Conservation (phyloP, 192 early-diverging fungal genomes). For the Globomyces pollinis-pini region DNA sequence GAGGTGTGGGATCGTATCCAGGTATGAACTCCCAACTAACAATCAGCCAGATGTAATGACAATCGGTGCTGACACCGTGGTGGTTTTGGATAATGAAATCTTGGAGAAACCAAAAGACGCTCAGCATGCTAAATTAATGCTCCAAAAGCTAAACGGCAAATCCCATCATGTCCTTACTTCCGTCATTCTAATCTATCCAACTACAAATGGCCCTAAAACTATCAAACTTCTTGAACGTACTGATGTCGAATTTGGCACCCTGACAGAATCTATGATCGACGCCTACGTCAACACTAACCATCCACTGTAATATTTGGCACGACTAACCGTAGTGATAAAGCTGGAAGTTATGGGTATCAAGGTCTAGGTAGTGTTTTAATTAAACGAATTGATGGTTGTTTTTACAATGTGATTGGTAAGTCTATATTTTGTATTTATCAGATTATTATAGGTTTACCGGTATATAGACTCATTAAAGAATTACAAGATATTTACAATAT, state of each 20-base stretch:
- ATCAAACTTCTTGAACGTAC: constrained; percentile 52
- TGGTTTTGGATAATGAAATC: constrained; percentile 51
- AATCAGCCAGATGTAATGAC: not conserved
- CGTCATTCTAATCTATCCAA: constrained; percentile 53
- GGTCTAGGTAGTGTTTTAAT: constrained; percentile 63
- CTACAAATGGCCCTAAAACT: constrained; percentile 8
- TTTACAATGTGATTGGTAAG: constrained; percentile 81
- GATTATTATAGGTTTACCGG: not conserved
- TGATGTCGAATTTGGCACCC: constrained; percentile 53
- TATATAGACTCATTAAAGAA: not conserved
- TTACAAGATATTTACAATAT: not conserved
- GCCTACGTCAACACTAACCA: constrained; percentile 59
- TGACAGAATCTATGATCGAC: constrained; percentile 54
- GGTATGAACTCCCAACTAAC: not conserved
- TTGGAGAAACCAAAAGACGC: constrained; percentile 71
- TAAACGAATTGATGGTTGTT: constrained; percentile 67
- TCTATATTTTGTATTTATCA: no score
- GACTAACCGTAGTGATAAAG: no score
- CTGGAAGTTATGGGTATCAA: constrained; percentile 84
- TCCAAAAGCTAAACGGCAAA: constrained; percentile 46
- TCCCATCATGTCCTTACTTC: constrained; percentile 71
- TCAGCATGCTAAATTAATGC: constrained; percentile 53
- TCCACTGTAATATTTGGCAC: no score
- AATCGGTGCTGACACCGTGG: constrained; percentile 69
- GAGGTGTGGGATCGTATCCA: not conserved